Percentiles rank a stretch among this genome's conserved stretches.
phyloP scores from a whole-genome alignment of 176 grass and related monocot species.

The Canna indica region DNA sequence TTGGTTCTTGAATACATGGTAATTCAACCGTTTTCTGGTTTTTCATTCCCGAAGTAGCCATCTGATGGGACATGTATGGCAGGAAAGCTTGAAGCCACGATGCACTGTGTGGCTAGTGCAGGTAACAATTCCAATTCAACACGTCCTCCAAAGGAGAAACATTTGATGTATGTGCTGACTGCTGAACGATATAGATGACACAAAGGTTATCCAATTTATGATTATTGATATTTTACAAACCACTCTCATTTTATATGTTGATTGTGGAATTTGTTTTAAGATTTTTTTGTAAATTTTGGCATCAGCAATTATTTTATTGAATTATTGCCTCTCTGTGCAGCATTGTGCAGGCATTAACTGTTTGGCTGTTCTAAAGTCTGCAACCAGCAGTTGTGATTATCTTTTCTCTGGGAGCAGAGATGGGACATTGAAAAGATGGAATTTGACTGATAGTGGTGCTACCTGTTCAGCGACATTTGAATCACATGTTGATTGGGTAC shows the following conservation, averaged over 20 bases:
- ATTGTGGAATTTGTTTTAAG: neutral
- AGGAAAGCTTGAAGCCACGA: conserved; percentile 33
- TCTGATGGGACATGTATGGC: conserved; percentile 17
- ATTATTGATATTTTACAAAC: neutral
- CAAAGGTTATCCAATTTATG: conserved; percentile 39
- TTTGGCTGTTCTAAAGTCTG: conserved; percentile 65
- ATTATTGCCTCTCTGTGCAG: conserved; percentile 35
- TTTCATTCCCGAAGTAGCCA: neutral
- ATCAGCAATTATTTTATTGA: neutral
- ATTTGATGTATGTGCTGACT: conserved; percentile 82
- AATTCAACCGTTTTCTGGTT: too few relatives aligned
- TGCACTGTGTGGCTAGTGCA: conserved; percentile 92
- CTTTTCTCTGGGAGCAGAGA: conserved; percentile 88
- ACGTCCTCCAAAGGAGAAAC: conserved; percentile 92
- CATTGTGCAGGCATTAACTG: conserved; percentile 95
- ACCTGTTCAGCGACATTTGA: conserved; percentile 89
- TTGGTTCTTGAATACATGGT: too few relatives aligned
- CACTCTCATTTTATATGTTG: neutral
- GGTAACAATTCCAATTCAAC: conserved; percentile 56
- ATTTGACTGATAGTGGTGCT: conserved; percentile 39
- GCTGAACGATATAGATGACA: conserved; percentile 86
- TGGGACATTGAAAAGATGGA: conserved; percentile 97
- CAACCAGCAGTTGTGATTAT: conserved; percentile 55
- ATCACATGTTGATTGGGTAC: conserved; percentile 99
- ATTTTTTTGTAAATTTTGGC: neutral